Base-by-base conservation (phyloP, 768 basidiomycete species). In the Kwoniella shandongensis region DNA sequence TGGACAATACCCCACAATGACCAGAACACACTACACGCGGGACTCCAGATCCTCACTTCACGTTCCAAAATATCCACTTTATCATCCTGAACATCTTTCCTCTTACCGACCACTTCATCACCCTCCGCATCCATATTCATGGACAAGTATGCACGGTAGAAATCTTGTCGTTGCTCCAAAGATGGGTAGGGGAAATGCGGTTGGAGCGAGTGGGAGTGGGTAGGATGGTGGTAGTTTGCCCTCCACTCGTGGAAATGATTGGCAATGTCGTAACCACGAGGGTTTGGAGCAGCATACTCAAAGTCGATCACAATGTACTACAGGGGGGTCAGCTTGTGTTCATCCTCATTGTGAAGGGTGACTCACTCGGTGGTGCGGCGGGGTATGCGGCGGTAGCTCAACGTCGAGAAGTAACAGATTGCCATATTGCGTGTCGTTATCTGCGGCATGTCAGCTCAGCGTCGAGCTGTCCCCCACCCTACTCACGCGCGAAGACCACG, bases 221-320 rank as follows among this genome's bases (percentile, higher is more conserved):
- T 75, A 0, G 77, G 72, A 72, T 89, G 87, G 49, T 80, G 79
- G 76, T 98, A 98, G 77, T 96, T 82, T 15, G 90, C 87, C 18
- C 89, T 89, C 94, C 96, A 98, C 78, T 98, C 96, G 72, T 89
- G 87, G 78, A 93, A 96, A 76, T 94, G 91, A 76, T 94, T 94
- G 54, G 88, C 94, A 65, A 99, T 92, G 73, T 99, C 96, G 77
- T 86, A 96, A 3, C 90, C 89, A 2, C 91, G 85, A 23, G 93
- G 87, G 71, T 97, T 98, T 4, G 89, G 87, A 0, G 86, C 82
- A 13, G 94, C 91, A 73, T 99, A 99, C 79, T 99, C 96, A 73
- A 97, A 98, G 78, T 99, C 96, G 62, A 96, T 91, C 32, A 94
- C 89, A 73, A 94, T 88, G 61, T 94, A 85, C 88, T 93, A n/a